Percentiles rank a stretch among this genome's conserved stretches.
Conservation (phyloP, 208 protist genomes). For the Endotrypanum monterogeii region DNA sequence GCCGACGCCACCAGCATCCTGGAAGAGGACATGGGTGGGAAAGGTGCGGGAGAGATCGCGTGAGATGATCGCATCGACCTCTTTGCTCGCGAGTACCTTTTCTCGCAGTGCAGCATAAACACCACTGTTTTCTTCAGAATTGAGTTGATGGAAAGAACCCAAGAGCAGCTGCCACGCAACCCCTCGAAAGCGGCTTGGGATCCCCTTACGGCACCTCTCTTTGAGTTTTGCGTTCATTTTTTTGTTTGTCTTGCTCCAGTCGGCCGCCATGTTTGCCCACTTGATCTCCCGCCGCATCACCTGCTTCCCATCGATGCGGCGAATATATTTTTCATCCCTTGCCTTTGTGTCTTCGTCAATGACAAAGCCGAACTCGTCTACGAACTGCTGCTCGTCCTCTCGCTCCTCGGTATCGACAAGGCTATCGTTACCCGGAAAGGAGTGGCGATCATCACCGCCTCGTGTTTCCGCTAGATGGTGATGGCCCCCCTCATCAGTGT, state of each 20-base stretch:
- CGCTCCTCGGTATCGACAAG: constrained; percentile 33
- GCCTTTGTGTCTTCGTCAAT: constrained; percentile 71
- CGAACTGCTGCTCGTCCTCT: constrained; percentile 70
- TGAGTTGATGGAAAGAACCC: constrained; percentile 74
- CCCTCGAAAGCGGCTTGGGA: constrained; percentile 78
- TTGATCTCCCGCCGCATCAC: constrained; percentile 83
- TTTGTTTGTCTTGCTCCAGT: constrained; percentile 78
- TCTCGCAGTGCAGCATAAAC: constrained; percentile 71
- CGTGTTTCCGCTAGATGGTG: background rate
- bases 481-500: constrained; percentile 29
- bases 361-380: constrained; percentile 92
- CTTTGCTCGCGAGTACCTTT: constrained; percentile 66
- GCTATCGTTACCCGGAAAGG: constrained; percentile 10
- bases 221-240: constrained; percentile 85
- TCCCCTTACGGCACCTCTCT: constrained; percentile 90
- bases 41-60: constrained; percentile 90
- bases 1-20: constrained; percentile 77
- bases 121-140: constrained; percentile 62
- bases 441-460: constrained; percentile 8
- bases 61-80: constrained; percentile 68
- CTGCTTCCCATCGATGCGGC: constrained; percentile 67
- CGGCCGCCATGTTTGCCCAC: constrained; percentile 87
- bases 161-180: constrained; percentile 89
- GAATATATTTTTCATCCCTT: constrained; percentile 64
- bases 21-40: constrained; percentile 89